phyloP scores from a whole-genome alignment of 2,329 filamentous ascomycete species.

The Xylaria polymorpha region DNA sequence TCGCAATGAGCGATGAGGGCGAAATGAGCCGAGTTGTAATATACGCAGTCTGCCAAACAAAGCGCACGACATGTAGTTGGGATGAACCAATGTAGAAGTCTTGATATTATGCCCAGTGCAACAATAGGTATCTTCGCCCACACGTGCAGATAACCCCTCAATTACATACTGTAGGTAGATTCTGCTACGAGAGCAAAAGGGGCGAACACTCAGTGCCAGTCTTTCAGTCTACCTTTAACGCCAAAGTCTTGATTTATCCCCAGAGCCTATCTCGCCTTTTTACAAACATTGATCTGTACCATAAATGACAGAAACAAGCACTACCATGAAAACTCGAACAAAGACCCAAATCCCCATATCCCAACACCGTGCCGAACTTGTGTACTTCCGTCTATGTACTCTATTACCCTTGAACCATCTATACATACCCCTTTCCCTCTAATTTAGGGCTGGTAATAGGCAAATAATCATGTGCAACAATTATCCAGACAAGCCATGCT shows the following conservation, averaged over 20 bases:
- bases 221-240: background rate
- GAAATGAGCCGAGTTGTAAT: too few relatives aligned
- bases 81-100: too few relatives aligned
- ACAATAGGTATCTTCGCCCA: too few relatives aligned
- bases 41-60: too few relatives aligned
- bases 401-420: conserved; percentile 14
- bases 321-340: too few relatives aligned
- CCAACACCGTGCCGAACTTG: conserved; percentile 1
- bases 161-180: too few relatives aligned
- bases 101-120: too few relatives aligned
- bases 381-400: conserved; percentile 14
- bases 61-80: too few relatives aligned
- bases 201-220: background rate
- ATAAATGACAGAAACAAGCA: too few relatives aligned
- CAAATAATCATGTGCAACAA: background rate
- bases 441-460: background rate
- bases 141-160: too few relatives aligned
- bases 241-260: background rate
- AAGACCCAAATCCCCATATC: background rate
- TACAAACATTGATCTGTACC: background rate
- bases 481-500: conserved; percentile 36
- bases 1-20: background rate
- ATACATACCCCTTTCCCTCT: background rate
- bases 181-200: background rate
- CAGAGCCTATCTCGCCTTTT: background rate